Evolutionary conservation across 148 eudicot species (phyloP), one percentile per base, ranked within the genome.

Genomic region (Persicaria maculosa): DNA sequence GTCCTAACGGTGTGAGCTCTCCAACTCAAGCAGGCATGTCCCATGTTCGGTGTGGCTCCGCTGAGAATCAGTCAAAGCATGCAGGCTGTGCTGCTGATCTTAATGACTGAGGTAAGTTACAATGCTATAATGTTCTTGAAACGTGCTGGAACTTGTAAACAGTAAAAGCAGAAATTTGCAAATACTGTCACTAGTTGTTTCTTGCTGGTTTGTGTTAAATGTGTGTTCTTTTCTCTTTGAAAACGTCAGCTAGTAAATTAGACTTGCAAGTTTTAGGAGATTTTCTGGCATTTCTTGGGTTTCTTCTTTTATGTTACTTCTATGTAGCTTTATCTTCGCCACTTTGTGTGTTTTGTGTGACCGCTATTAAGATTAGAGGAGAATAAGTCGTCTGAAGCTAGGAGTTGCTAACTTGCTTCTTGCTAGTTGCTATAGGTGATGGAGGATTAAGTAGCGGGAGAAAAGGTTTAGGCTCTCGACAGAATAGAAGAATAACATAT

Each of bases 21-120:
- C 80, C 85, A 65, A 75, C 81, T 76, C 89, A 86, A 73, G 79
- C 77, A 76, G 93, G 84, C 83, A 81, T 82, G 48, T 84, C 88
- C 52, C 78, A 76, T 55, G 81, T 86, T 47, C 84, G 79, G 78
- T 78, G 83, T 73, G 81, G 85, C 76, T 82, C 82, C 64, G 75
- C 71, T 77, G 87, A 91, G 50, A 78, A 85, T 48, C 79, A 79
- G 46, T 55, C 43, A 53, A 82, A 83, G 80, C 80, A 79, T 79
- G 76, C 83, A 54, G 83, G 78, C 74, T 77, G 83, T 45, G 77
- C 88, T 9, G 77, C 81, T 76, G 88, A 80, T 76, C 80, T 82
- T 43, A 82, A 81, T 80, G 87, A 81, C 79, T 76, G 83, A 90
- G 91, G 95, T 90, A 78, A 72, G 40, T 71, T 31, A 52, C 50